Base-by-base conservation (phyloP, 1,139 yeast species). In the Meyerozyma elateridarum region DNA sequence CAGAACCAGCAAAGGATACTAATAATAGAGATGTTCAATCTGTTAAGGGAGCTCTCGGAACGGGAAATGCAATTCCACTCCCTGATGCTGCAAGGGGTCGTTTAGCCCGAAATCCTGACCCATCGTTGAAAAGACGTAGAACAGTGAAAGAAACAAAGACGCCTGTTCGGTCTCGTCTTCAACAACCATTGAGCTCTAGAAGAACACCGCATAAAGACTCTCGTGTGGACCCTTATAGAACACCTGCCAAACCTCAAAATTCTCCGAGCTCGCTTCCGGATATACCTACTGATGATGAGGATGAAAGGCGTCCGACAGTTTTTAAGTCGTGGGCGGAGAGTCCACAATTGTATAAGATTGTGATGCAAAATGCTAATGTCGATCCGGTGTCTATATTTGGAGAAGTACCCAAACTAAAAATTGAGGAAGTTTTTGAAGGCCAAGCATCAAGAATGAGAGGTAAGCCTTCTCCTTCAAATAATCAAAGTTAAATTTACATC, bases 361-460 rank as follows among this genome's bases (percentile, higher is more conserved):
- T 85, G 27, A 53, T 68, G 28, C 59, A 65, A 30, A 95, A 85
- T 51, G 76, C 73, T 39, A 55, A 59, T 13, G 60, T 81, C 36
- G 82, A 88, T 50, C 95, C 96, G 0, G 76, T 70, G 34, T 52
- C 69, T 4, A 73, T 88, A 1, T 88, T 89, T 63, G 96, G 96
- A 0, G 83, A 85, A 9, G 72, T 83, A 16, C 82, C 85, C 0
- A 76, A 78, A 4, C 58, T 85, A 36, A 73, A 78, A 29, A 73
- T 85, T 52, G 82, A 75, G 30, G 85, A 79, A 40, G 76, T 85
- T 13, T 84, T 85, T 50, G 72, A 73, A 32, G 56, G 64, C 7
- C 64, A 59, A 26, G 72, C 74, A 8, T 61, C 65, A 4, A 54
- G 61, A 33, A 59, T 75, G 33, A 63, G 83, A 39, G 72, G 78